Base-by-base conservation (phyloP, 441 rosid species). In the Flueggea neowawraea region DNA sequence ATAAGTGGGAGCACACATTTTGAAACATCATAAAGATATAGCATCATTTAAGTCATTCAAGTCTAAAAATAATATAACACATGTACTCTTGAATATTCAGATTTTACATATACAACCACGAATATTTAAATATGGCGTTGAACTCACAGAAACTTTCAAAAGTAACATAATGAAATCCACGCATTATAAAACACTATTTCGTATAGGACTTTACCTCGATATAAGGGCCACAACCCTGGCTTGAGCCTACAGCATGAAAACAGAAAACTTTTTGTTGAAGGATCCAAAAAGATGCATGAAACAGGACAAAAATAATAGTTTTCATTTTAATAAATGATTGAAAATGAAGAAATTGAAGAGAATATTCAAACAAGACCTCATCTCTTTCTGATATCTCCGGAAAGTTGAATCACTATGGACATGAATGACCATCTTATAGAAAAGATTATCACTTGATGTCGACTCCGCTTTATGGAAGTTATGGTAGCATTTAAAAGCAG, bases 361-460 rank as follows among this genome's bases (percentile, higher is more conserved):
- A 16, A 67, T 61, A 16, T 39, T 33, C 41, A 58, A 76, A 66
- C 33, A 74, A 68, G 55, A 95, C 98, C 98, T 91, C 92, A 89
- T 95, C 78, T 95, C 99, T 65, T 88, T 95, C 63, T 89, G 97
- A 74, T 95, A 95, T 63, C 97, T 86, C 75, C 88, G 78, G 74
- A 95, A 95, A 68, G 56, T 85, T 5, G 96, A 89, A 78, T 91
- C 99, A 59, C 88, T 83, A 59, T 62, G 91, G 66, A 95, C 97
- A 82, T 95, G 99, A 70, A 95, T 80, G 65, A 89, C 97, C 96
- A 95, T 71, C 75, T 82, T 91, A 76, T 87, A 91, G 78, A 81
- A 89, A 60, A 91, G 91, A 70, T 81, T 88, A 69, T 88, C 92
- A 67, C 71, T 74, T 17, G 99, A 87, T 36, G 78, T 55, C 50